Evolutionary conservation across 2,329 filamentous ascomycete genomes (phyloP).

Genomic region (Calycina herbarum): DNA sequence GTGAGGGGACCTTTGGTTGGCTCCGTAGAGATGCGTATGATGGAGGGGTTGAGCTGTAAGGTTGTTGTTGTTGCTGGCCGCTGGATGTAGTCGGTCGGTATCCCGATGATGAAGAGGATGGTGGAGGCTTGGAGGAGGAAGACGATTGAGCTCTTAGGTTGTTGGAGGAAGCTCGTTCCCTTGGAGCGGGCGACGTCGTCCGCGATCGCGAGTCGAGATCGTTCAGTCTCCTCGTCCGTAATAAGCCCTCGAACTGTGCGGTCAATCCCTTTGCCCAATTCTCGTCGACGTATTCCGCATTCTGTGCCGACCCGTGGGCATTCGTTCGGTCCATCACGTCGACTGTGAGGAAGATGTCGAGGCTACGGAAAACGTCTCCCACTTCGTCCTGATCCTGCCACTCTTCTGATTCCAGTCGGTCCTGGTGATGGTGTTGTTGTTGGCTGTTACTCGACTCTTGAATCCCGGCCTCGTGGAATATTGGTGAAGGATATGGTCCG

Average conservation of each 20-base stretch:
- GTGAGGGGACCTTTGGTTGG: constrained; percentile 70
- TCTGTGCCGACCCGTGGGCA: constrained; percentile 31
- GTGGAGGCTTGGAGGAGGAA: constrained; percentile 30
- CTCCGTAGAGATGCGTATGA: constrained; percentile 62
- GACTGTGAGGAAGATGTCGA: constrained; percentile 30
- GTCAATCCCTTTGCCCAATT: constrained; percentile 77
- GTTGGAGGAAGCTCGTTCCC: constrained; percentile 52
- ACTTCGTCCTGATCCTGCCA: constrained; percentile 17
- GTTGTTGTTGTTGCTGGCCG: constrained; percentile 33
- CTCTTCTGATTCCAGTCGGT: constrained; percentile 12
- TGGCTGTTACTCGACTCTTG: background rate
- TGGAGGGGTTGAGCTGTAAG: constrained; percentile 48
- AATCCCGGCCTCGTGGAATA: background rate
- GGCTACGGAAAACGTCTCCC: constrained; percentile 23
- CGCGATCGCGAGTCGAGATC: constrained; percentile 69
- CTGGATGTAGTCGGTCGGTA: constrained; percentile 50
- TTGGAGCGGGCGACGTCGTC: constrained; percentile 56
- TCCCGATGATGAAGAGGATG: constrained; percentile 32
- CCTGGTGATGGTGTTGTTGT: background rate
- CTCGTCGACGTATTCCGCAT: constrained; percentile 53
- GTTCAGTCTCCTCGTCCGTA: constrained; percentile 85
- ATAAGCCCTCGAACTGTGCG: constrained; percentile 79
- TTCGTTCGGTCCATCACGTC: constrained; percentile 32
- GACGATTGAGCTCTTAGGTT: constrained; percentile 46
- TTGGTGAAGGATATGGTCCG: background rate